Evolutionary conservation across 768 basidiomycete genomes (phyloP), one percentile per base, ranked within the genome.

Genomic region (Daedaleopsis sinensis): DNA sequence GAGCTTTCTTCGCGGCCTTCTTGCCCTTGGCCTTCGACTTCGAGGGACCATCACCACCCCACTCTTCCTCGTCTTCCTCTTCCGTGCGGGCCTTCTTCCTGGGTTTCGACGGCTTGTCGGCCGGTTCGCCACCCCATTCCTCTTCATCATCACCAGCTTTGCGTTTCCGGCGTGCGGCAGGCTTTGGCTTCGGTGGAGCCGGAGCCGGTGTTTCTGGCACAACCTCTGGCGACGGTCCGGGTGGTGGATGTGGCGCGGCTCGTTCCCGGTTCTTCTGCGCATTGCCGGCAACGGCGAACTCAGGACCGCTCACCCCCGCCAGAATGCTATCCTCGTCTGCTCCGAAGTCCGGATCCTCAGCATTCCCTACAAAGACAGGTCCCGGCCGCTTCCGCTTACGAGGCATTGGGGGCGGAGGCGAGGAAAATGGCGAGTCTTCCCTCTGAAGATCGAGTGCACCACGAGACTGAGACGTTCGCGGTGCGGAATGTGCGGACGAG

Each of bases 41-140:
- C 24, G 68, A 57, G 27, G 65, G 59, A 12, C 65, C 46, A 1
- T 64, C 63, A 11, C 46, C 64, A 8, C 19, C 47, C 62, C 63
- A 65, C 42, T 67, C 67, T 0, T 58, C 55, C 18, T 72, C 68
- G 36, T 64, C 61, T 44, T 69, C 62, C 48, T 68, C 73, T 21
- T 68, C 65, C 18, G 52, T 54, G 23, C 57, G 37, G 4, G 64
- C 42, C 52, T 67, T 67, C 65, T 67, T 64, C 39, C 61, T 66
- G 19, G 62, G 35, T 63, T 67, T 70, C 16, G 67, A 38, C 59
- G 63, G 59, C 21, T 62, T 54, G 48, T 58, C 52, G 19, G 32
- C 36, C 19, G 37, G 47, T 50, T 65, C 61, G 42, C 55, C 66
- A 39, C 37, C 59, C 62, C 55, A 64, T 16, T 61, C 63, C 23